A percentile compares a stretch with the other conserved stretches of the same genome.
Evolutionary conservation across 2,329 filamentous ascomycete genomes (phyloP).

Genomic region (Lojkania enalia): DNA sequence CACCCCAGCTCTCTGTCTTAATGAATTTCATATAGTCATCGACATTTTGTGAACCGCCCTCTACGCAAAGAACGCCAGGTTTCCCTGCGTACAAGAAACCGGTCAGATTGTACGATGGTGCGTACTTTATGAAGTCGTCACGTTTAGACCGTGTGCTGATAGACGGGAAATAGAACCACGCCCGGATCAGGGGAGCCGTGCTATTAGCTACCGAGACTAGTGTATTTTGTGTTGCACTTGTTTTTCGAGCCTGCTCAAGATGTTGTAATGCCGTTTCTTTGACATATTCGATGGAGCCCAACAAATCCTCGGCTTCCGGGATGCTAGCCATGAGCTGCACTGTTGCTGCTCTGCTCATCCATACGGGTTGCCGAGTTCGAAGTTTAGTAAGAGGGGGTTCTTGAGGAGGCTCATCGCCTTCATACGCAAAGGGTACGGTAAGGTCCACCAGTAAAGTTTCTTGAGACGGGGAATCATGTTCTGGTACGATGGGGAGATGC

Average conservation of each 20-base stretch:
- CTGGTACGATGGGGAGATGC: slow-evolving; percentile 13
- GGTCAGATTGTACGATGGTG: slow-evolving; percentile 57
- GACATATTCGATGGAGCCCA: slow-evolving; percentile 27
- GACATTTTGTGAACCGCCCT: slow-evolving; percentile 53
- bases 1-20: slow-evolving; percentile 65
- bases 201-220: neutral
- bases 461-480: neutral
- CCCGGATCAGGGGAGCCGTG: slow-evolving; percentile 49
- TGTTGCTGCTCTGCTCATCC: slow-evolving; percentile 28
- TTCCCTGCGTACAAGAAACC: slow-evolving; percentile 65
- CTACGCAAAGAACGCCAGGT: slow-evolving; percentile 58
- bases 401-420: slow-evolving; percentile 8
- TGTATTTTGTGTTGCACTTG: slow-evolving; percentile 1
- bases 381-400: slow-evolving; percentile 27
- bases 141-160: slow-evolving; percentile 63
- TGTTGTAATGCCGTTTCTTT: slow-evolving; percentile 20
- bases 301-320: slow-evolving; percentile 17
- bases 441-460: slow-evolving; percentile 24
- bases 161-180: slow-evolving; percentile 67
- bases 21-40: slow-evolving; percentile 66
- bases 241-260: slow-evolving; percentile 4
- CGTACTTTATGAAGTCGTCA: slow-evolving; percentile 59
- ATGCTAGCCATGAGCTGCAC: slow-evolving; percentile 17
- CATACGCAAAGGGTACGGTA: slow-evolving; percentile 22
- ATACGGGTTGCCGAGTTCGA: slow-evolving; percentile 27